Base-by-base conservation (phyloP, 1,139 yeast genomes). In the Saccharomyces uvarum region DNA sequence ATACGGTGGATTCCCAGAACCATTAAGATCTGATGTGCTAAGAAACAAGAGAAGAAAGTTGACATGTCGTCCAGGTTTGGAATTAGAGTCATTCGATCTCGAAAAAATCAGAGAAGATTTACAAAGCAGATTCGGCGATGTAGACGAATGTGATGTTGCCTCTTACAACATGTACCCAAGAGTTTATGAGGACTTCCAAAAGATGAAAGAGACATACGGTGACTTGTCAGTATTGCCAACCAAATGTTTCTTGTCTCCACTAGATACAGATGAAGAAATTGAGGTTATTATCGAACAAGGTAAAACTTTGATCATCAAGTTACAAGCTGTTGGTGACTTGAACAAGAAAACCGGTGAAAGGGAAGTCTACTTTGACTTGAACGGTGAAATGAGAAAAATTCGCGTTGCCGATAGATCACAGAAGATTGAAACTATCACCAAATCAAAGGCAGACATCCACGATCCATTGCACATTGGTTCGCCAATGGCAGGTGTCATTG, bases 1-100 rank as follows among this genome's bases (percentile, higher is more conserved):
- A 64, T 89, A 88, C 70, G 98, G 98, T 62, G 99, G 99, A 9
- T 91, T 93, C 95, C 98, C 98, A 53, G 99, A 91, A 75, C 98
- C 99, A 50, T 80, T 91, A 73, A 84, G 99, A 76, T 79, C 96
- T 50, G 87, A 90, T 71, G 81, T 91, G 59, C 82, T 91, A 70
- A 81, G 81, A 69, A 87, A 87, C 65, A 90, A 89, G 82, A 86
- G 99, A 75, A 84, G 86, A 73, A 88, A 89, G 75, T 82, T 91
- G 73, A 80, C 82, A 59, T 77, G 79, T 65, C 86, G 99, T 73
- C 98, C 99, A 47, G 99, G 99, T 56, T 82, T 91, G 70, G 81
- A 82, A 63, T 77, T 93, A 69, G 79, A 82, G 57, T 97, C 99
- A 60, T 77, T 88, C 66, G 88, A 91, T 72, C 78, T 93, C 65